These are phyloP conservation scores for Hericium erinaceus DNA, from an alignment of 768 basidiomycete genomes.

Conservation along the genomic window DNA sequence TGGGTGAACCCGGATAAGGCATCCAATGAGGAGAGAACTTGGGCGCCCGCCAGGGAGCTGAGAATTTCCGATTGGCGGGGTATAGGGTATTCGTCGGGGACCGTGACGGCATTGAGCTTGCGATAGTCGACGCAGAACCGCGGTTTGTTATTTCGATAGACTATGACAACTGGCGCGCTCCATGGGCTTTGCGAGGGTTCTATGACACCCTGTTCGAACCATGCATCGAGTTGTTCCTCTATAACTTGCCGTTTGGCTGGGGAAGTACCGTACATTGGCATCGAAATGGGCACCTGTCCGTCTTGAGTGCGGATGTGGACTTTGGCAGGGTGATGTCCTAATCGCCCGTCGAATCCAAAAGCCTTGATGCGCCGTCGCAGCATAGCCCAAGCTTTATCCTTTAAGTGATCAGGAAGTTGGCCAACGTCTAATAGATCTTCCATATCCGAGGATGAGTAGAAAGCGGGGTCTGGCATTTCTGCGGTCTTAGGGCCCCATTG, in stretches of 20 bases:
- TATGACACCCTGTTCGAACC: constrained; percentile 29
- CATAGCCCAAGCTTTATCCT: background rate
- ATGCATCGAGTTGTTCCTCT: constrained; percentile 10
- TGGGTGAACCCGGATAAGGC: constrained; percentile 34
- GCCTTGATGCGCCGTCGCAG: constrained; percentile 1
- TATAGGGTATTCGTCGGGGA: constrained; percentile 17
- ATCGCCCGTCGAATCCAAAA: constrained; percentile 18
- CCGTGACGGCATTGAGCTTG: constrained; percentile 18
- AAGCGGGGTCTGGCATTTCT: constrained; percentile 14
- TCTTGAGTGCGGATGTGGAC: background rate
- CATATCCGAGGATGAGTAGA: background rate
- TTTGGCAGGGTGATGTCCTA: constrained; percentile 11
- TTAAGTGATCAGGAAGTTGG: background rate
- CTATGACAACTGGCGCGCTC: constrained; percentile 24
- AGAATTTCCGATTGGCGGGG: constrained; percentile 15
- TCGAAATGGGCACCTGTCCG: background rate
- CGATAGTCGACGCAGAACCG: constrained; percentile 28
- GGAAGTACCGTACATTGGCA: constrained; percentile 6
- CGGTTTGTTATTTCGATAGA: constrained; percentile 29
- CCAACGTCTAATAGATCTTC: background rate
- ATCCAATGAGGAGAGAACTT: constrained; percentile 25
- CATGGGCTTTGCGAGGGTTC: constrained; percentile 32
- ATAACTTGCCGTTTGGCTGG: constrained; percentile 5
- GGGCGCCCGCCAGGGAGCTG: constrained; percentile 18
- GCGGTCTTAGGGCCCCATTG: constrained; percentile 23